Percentiles rank a stretch among this genome's conserved stretches.
Evolutionary conservation across 1,284 basidiomycete genomes (phyloP).

Genomic region (Abortiporus biennis): DNA sequence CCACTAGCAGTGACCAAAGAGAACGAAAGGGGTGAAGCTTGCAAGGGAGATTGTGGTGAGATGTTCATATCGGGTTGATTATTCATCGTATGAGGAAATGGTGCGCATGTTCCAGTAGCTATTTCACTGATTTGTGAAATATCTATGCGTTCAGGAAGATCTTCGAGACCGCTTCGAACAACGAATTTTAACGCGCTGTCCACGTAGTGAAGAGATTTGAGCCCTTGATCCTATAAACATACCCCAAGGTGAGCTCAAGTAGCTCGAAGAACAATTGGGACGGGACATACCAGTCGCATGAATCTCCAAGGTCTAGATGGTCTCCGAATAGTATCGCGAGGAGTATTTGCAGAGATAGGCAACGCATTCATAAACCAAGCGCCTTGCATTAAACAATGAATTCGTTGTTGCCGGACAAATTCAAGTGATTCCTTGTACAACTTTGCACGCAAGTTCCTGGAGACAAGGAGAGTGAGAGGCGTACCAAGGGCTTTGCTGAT

Average conservation of each 20-base stretch:
- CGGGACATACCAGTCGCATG: conserved; percentile 63
- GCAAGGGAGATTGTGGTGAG: conserved; percentile 38
- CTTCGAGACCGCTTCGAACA: conserved; percentile 77
- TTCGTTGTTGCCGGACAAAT: conserved; percentile 87
- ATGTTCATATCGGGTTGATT: conserved; percentile 51
- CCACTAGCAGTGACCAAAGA: conserved; percentile 71
- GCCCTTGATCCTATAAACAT: conserved; percentile 57
- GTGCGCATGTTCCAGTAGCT: conserved; percentile 69
- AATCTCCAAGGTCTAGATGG: conserved; percentile 70
- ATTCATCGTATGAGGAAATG: conserved; percentile 51
- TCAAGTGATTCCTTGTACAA: conserved; percentile 91
- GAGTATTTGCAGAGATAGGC: conserved; percentile 37
- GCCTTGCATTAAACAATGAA: conserved; percentile 84
- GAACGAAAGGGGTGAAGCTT: conserved; percentile 73
- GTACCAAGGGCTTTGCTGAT: background rate
- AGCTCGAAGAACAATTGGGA: background rate
- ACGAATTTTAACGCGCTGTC: conserved; percentile 74
- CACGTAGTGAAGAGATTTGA: conserved; percentile 78
- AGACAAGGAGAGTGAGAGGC: conserved; percentile 2
- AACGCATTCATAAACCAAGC: conserved; percentile 86
- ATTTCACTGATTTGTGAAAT: conserved; percentile 75
- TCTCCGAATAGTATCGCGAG: conserved; percentile 47
- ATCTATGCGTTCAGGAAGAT: conserved; percentile 83
- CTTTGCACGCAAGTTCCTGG: conserved; percentile 78
- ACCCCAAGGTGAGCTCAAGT: conserved; percentile 2